Evolutionary conservation across 2,329 filamentous ascomycete genomes (phyloP), one percentile per base, ranked within the genome.

Genomic region (Neoscytalidium dimidiatum): DNA sequence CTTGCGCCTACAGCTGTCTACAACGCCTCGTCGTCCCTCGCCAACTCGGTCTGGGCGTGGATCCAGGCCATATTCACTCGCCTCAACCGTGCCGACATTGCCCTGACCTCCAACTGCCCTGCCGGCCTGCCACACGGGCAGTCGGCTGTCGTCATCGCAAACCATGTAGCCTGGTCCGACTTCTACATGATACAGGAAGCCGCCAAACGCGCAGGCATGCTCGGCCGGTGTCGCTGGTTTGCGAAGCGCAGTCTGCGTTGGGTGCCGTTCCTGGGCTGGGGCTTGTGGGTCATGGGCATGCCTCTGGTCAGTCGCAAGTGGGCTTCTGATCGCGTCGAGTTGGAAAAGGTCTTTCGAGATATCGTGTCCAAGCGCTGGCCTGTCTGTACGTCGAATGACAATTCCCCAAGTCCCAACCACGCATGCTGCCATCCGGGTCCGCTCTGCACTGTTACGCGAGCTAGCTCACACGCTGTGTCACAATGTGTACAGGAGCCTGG

Each of bases 111-210:
- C 43, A 64, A 21, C 26, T 43, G 33, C 31, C 43, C 46, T 17
- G 83, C 86, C 68, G 66, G 70, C 1, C 74, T 88, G 8, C 85
- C 84, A 1, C 63, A 66, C 11, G 79, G 79, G n/a, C 86, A 89
- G 74, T 86, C 83, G 28, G 86, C 85, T 62, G 83, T 89, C 62
- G 84, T 89, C 33, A 76, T 89, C 62, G 78, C 82, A 62, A 88
- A 89, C 72, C 86, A 88, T 74, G 82, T 87, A 43, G 81, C 80
- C 60, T 89, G 86, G 86, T 79, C 81, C 64, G 86, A 89, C 73
- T 88, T 89, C 71, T 89, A 88, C 77, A 83, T 88, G 79, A 85
- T 88, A 67, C 86, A 89, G 74, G 81, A 82, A 41, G 74, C 88
- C 46, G 86, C 86, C 14, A 69, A 82, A 53, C 78, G 78, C 46